Evolutionary conservation across 164 flowering plant genomes (phyloP).

Genomic region (Tetracentron sinense): DNA sequence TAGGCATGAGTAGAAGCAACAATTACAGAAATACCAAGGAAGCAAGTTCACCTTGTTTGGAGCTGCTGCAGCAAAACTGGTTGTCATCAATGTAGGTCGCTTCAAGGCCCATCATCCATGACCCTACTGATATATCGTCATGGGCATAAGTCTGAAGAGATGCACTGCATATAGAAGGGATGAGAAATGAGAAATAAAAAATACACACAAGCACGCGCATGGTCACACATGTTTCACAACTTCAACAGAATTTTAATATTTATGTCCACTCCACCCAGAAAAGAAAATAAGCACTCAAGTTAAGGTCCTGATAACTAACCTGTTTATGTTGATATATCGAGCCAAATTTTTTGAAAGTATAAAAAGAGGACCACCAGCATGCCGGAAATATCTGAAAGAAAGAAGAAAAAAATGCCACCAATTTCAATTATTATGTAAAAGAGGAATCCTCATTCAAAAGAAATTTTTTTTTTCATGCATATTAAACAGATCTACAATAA

Average conservation of each 20-base stretch:
- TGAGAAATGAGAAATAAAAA: not conserved
- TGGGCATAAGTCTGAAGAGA: constrained; percentile 83
- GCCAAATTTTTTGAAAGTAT: constrained; percentile 85
- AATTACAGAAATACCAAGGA: not conserved
- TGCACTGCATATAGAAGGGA: constrained; percentile 50
- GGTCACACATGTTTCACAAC: not conserved
- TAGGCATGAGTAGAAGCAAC: not conserved
- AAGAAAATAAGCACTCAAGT: not conserved
- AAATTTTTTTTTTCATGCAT: no score
- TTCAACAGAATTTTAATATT: not conserved
- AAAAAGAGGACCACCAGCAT: constrained; percentile 72
- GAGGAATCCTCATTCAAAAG: not conserved
- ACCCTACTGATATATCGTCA: constrained; percentile 87
- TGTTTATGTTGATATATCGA: constrained; percentile 73
- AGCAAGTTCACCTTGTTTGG: constrained; percentile 58
- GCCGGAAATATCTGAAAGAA: constrained; percentile 82
- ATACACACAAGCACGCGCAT: not conserved
- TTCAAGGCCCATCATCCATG: constrained; percentile 97
- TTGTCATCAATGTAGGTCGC: constrained; percentile 85
- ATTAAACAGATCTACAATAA: not conserved
- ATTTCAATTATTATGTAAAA: not conserved
- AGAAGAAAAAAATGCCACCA: not conserved
- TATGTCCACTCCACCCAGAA: not conserved
- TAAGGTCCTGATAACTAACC: constrained; percentile 41
- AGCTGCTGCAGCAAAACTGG: constrained; percentile 77